Percentiles rank a stretch among this genome's conserved stretches.
These are phyloP conservation scores for Emmonsiellopsis sp. DNA, from an alignment of 2,329 filamentous ascomycete species.

Conservation along the genomic window DNA sequence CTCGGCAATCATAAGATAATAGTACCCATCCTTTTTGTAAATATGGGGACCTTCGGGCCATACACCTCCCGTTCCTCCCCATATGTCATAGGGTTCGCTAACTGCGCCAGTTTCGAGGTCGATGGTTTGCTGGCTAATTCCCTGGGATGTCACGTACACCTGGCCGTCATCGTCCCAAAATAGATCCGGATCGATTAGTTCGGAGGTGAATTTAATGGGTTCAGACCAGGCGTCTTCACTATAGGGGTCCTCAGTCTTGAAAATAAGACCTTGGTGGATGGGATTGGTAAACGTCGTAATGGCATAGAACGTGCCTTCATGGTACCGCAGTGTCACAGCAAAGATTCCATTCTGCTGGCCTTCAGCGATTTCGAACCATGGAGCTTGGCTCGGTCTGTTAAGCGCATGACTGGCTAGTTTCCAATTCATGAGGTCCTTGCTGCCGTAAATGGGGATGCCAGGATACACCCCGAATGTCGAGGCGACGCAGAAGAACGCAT, in stretches of 20 bases:
- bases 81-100: conserved; percentile 14
- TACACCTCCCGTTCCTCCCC: conserved; percentile 36
- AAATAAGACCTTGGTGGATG: conserved; percentile 15
- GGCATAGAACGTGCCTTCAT: conserved; percentile 23
- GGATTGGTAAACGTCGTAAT: conserved; percentile 8
- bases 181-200: conserved; percentile 32
- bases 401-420: conserved; percentile 35
- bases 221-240: conserved; percentile 30
- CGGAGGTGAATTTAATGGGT: conserved; percentile 18
- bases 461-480: conserved; percentile 48
- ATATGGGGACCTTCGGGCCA: conserved; percentile 42
- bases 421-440: conserved; percentile 45
- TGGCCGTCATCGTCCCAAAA: conserved; percentile 33
- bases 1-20: conserved; percentile 43
- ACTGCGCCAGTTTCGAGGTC: conserved; percentile 13
- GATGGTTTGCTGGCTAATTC: background rate
- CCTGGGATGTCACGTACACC: conserved; percentile 22
- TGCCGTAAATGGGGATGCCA: conserved; percentile 45
- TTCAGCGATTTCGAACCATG: conserved; percentile 18
- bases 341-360: conserved; percentile 26
- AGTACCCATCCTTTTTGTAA: conserved; percentile 40
- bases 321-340: conserved; percentile 25
- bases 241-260: conserved; percentile 33
- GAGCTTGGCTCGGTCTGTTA: conserved; percentile 32
- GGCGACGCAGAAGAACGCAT: conserved; percentile 43